Evolutionary conservation across 345 rosid species (phyloP).

Genomic region (Barbarea vulgaris): DNA sequence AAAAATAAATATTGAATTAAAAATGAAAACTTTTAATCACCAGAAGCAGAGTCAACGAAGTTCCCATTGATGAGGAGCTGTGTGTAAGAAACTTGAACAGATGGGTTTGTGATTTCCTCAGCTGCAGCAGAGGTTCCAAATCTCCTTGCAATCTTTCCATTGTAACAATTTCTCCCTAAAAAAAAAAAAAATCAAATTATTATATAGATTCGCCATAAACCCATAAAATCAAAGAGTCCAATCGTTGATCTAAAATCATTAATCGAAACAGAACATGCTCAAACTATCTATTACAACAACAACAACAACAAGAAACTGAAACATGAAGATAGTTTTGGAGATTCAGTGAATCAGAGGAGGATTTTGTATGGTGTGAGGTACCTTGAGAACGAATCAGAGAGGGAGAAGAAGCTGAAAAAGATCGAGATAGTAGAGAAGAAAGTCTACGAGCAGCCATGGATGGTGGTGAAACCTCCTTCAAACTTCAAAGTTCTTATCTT

Average conservation of each 20-base stretch:
- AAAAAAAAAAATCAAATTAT: constrained; percentile 4
- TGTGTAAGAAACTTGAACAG: constrained; percentile 63
- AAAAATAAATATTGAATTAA: not conserved
- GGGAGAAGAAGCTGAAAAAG: constrained; percentile 49
- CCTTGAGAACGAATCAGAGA: constrained; percentile 52
- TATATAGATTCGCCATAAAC: not conserved
- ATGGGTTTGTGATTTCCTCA: constrained; percentile 68
- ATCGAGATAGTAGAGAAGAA: constrained; percentile 56
- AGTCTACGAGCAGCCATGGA: constrained; percentile 69
- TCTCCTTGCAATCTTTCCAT: constrained; percentile 45
- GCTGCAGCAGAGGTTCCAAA: constrained; percentile 68
- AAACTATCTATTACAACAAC: not conserved
- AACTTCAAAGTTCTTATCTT: constrained; percentile 26
- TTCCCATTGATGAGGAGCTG: constrained; percentile 82
- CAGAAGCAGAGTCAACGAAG: constrained; percentile 89
- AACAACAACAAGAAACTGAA: not conserved
- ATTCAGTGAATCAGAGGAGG: not conserved
- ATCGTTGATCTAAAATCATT: not conserved
- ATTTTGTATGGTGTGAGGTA: not conserved
- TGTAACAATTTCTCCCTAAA: constrained; percentile 48
- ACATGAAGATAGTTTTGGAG: not conserved
- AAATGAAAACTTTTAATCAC: constrained; percentile 45
- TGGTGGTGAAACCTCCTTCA: not conserved
- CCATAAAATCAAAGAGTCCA: not conserved
- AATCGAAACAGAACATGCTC: not conserved